phyloP scores from a whole-genome alignment of 768 basidiomycete species.

The Fomitopsis serialis region DNA sequence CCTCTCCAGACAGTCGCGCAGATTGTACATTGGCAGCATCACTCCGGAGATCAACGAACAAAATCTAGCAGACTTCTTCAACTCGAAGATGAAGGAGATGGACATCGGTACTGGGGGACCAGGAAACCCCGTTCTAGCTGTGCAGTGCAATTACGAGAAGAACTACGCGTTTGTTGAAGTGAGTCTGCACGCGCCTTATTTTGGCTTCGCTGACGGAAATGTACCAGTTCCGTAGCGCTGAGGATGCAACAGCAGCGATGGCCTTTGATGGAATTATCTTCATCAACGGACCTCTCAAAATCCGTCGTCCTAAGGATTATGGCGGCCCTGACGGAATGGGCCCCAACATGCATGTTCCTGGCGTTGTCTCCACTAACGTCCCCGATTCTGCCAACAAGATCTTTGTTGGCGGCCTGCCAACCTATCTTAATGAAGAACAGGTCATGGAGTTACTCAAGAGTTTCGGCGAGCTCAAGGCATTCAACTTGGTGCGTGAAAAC shows the following conservation, averaged over 20 bases:
- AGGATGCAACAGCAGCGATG: slow-evolving; percentile 96
- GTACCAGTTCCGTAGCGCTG: slow-evolving; percentile 90
- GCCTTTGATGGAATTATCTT: slow-evolving; percentile 97
- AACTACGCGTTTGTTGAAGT: slow-evolving; percentile 99
- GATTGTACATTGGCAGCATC: slow-evolving; percentile 96
- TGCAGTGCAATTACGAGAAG: slow-evolving; percentile 98
- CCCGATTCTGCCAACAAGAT: slow-evolving; percentile 98
- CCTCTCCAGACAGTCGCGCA: slow-evolving; percentile 86
- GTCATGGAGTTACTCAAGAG: slow-evolving; percentile 96
- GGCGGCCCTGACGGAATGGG: slow-evolving; percentile 64
- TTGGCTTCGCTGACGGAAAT: neutral
- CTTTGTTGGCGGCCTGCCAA: slow-evolving; percentile 93
- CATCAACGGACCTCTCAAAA: slow-evolving; percentile 92
- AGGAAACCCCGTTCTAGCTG: slow-evolving; percentile 87
- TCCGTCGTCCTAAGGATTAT: slow-evolving; percentile 97
- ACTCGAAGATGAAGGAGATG: slow-evolving; percentile 92
- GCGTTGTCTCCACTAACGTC: slow-evolving; percentile 93
- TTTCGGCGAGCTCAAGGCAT: slow-evolving; percentile 95
- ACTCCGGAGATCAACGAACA: slow-evolving; percentile 93
- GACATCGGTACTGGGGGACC: slow-evolving; percentile 76
- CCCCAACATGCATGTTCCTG: slow-evolving; percentile 80
- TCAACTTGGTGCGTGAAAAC: slow-evolving; percentile 96
- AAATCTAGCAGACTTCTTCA: slow-evolving; percentile 91
- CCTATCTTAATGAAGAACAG: slow-evolving; percentile 96
- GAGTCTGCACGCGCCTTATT: slow-evolving; percentile 13